phyloP scores from a whole-genome alignment of 1,284 basidiomycete species.

The Cerioporus squamosus region DNA sequence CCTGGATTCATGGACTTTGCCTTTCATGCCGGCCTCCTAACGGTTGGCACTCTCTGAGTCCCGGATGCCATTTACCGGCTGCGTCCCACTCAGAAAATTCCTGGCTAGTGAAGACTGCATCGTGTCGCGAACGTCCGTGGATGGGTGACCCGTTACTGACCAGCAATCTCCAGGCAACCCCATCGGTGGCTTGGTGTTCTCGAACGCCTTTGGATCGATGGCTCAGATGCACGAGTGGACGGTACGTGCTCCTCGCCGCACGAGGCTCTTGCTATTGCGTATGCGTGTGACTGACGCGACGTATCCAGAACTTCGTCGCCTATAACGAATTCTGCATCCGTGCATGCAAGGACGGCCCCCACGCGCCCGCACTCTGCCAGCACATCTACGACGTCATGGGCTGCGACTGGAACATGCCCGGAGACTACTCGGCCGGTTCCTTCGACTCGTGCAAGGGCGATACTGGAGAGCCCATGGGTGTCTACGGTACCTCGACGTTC shows the following conservation, averaged over 20 bases:
- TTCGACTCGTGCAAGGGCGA: slow-evolving; percentile 65
- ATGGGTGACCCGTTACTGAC: neutral
- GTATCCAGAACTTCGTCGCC: slow-evolving; percentile 60
- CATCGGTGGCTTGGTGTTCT: slow-evolving; percentile 74
- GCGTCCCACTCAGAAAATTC: too few relatives aligned
- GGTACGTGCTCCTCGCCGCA: slow-evolving; percentile 35
- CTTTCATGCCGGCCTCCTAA: too few relatives aligned
- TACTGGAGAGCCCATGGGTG: slow-evolving; percentile 65
- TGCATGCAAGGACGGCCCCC: slow-evolving; percentile 65
- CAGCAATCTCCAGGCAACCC: slow-evolving; percentile 53
- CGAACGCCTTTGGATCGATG: slow-evolving; percentile 67
- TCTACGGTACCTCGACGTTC: slow-evolving; percentile 71
- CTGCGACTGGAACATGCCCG: slow-evolving; percentile 74
- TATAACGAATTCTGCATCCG: slow-evolving; percentile 73
- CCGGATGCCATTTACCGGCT: neutral
- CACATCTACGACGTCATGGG: slow-evolving; percentile 72
- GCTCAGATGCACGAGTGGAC: slow-evolving; percentile 71
- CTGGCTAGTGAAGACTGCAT: too few relatives aligned
- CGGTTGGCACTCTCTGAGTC: neutral
- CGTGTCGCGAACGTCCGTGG: neutral
- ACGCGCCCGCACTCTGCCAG: slow-evolving; percentile 64
- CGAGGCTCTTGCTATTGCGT: neutral
- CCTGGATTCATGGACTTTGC: too few relatives aligned
- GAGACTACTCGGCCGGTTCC: slow-evolving; percentile 55
- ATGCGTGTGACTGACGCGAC: neutral